phyloP scores from a whole-genome alignment of 1,139 yeast genomes.

The Saccharomyces hybrid region DNA sequence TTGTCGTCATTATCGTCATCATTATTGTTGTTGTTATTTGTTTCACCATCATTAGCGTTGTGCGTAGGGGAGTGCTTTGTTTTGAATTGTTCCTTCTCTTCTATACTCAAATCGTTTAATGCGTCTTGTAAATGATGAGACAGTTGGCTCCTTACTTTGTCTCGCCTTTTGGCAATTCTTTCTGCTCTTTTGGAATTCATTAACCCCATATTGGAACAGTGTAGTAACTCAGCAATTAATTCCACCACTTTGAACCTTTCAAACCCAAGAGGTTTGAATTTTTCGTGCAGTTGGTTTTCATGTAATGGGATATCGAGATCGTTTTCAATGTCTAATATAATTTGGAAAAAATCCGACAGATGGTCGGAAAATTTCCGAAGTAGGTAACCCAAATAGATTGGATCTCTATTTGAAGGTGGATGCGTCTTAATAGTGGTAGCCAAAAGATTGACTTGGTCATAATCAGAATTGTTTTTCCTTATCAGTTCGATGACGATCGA shows the following conservation, averaged over 20 bases:
- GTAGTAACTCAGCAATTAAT: conserved; percentile 85
- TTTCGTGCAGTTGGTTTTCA: conserved; percentile 26
- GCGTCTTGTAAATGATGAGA: conserved; percentile 29
- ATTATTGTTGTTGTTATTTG: conserved; percentile 3
- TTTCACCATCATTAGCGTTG: conserved; percentile 3
- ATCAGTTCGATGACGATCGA: conserved; percentile 93
- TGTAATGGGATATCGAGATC: conserved; percentile 10
- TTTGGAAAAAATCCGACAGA: conserved; percentile 39
- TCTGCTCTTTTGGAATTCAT: conserved; percentile 82
- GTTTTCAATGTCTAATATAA: conserved; percentile 19
- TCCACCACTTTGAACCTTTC: conserved; percentile 94
- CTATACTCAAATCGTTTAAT: conserved; percentile 32
- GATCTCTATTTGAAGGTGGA: conserved; percentile 91
- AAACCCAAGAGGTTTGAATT: conserved; percentile 77
- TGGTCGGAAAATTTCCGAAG: conserved; percentile 30
- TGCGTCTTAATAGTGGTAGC: conserved; percentile 73
- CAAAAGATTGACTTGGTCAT: conserved; percentile 80
- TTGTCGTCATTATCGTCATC: conserved; percentile 15
- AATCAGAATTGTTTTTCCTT: conserved; percentile 91
- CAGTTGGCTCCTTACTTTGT: conserved; percentile 48
- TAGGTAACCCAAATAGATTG: conserved; percentile 40
- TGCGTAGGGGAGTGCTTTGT: not conserved
- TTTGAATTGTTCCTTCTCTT: conserved; percentile 9
- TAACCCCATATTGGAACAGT: conserved; percentile 93
- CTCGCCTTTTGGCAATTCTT: conserved; percentile 67